These are phyloP conservation scores for Ophiostoma ips DNA, from an alignment of 2,329 filamentous ascomycete genomes.

Conservation along the genomic window DNA sequence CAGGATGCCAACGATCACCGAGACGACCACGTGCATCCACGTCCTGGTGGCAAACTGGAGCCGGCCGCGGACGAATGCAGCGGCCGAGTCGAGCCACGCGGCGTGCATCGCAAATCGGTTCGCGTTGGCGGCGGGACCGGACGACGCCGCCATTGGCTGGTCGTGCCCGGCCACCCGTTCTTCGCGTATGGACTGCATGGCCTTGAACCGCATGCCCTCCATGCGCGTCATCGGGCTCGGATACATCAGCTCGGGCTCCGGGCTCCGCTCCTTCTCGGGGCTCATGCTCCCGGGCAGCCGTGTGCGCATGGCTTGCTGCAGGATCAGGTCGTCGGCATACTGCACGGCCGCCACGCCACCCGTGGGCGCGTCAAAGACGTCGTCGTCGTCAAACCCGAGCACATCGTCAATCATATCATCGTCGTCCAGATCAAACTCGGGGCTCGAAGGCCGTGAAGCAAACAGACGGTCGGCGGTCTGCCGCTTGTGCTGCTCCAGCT, in stretches of 20 bases:
- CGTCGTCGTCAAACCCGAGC: conserved; percentile 9
- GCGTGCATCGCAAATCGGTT: conserved; percentile 78
- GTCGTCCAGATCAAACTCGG: conserved; percentile 23
- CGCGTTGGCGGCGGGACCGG: conserved; percentile 58
- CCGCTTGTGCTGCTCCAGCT: background rate
- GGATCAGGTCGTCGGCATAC: conserved; percentile 22
- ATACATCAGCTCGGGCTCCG: conserved; percentile 29
- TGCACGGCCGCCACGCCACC: background rate
- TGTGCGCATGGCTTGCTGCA: conserved; percentile 39
- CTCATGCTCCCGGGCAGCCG: conserved; percentile 42
- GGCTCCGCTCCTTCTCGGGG: conserved; percentile 38
- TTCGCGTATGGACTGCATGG: conserved; percentile 11
- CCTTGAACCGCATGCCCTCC: background rate
- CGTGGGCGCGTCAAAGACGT: conserved; percentile 2
- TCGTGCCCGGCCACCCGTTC: conserved; percentile 7
- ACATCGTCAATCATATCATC: conserved; percentile 19
- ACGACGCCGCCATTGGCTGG: background rate
- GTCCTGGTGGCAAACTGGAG: conserved; percentile 52
- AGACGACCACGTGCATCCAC: conserved; percentile 51
- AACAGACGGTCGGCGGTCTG: background rate
- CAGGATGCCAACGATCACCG: conserved; percentile 46
- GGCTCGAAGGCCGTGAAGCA: conserved; percentile 19
- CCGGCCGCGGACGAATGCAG: conserved; percentile 43
- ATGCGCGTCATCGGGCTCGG: conserved; percentile 1
- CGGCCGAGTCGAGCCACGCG: conserved; percentile 71